These are phyloP conservation scores for Bipolaris bicolor DNA, from an alignment of 2,329 filamentous ascomycete species.

Conservation along the genomic window DNA sequence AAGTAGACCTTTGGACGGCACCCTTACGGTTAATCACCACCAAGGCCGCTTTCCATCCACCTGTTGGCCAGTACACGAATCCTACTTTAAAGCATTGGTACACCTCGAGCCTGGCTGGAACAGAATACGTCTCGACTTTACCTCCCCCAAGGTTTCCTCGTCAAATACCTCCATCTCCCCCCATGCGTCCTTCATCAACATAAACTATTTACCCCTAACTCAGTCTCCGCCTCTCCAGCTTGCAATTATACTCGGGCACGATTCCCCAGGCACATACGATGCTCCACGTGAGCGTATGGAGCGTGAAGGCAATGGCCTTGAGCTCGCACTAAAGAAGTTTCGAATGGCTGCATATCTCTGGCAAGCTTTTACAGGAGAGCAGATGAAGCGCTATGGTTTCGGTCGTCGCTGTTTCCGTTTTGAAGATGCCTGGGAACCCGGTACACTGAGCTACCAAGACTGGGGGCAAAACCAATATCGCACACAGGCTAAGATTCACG, in stretches of 20 bases:
- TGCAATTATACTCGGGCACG: conserved; percentile 84
- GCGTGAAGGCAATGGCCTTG: conserved; percentile 80
- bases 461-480: conserved; percentile 74
- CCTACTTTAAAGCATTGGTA: conserved; percentile 88
- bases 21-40: conserved; percentile 76
- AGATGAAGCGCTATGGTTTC: conserved; percentile 90
- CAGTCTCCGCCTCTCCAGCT: conserved; percentile 85
- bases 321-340: conserved; percentile 85
- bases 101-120: conserved; percentile 93
- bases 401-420: conserved; percentile 86
- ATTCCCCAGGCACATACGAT: conserved; percentile 87
- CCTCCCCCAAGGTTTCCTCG: conserved; percentile 78
- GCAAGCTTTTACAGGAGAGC: conserved; percentile 96
- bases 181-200: conserved; percentile 78
- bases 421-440: conserved; percentile 92
- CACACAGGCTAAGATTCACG: conserved; percentile 87
- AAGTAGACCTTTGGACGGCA: conserved; percentile 75
- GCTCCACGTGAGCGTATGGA: conserved; percentile 75
- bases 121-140: conserved; percentile 84
- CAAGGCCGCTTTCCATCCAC: conserved; percentile 85
- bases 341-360: conserved; percentile 94
- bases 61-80: conserved; percentile 85
- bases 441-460: conserved; percentile 79
- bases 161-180: conserved; percentile 69
- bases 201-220: conserved; percentile 84